Base-by-base conservation (phyloP, 2,329 filamentous ascomycete genomes). In the Sphaerulina populicola region DNA sequence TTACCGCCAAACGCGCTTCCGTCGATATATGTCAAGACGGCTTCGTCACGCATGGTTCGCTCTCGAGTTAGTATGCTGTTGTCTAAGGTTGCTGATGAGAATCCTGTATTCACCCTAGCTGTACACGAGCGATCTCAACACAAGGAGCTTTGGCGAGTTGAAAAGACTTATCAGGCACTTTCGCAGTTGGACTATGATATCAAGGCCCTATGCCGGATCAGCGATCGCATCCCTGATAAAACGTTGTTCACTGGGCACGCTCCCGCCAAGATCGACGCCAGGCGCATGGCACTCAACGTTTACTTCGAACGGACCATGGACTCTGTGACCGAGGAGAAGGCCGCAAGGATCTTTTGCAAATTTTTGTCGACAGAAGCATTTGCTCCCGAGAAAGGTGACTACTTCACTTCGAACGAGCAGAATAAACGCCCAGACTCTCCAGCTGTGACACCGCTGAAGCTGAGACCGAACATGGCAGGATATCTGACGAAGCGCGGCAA, bases 401-500 rank as follows among this genome's bases (percentile, higher is more conserved):
- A 74, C 47, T 72, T 72, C 40, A 49, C 47, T 27, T 35, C 47
- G 4, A 43, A 11, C 63, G 60, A 57, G 54, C 61, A 38, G 62
- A 68, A 42, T 49, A 56, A 51, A 77, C 40, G 62, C 35, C 59
- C 64, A 9, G 60, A 59, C 66, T 68, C 51, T 56, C 63, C 52
- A 44, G 79, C 81, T 0, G n/a, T 39, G 12, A 14, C 27, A 3
- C 45, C 29, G 45, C 75, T 80, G 5, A 80, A 83, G 60, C 81
- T 82, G 3, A 80, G 82, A 44, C 81, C 85, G 7, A 77, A 83
- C 53, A 88, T 88, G 64, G 90, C 83, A 64, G 93, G 93, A 7
- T 98, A 97, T 68, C 73, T 98, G 44, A 97, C 93, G 1, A 98
- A 98, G 73, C 81, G 87, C 60, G 93, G 93, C 44, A 98, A 98